Base-by-base conservation (phyloP, 805 yeast species). In the Candida glaebosa region DNA sequence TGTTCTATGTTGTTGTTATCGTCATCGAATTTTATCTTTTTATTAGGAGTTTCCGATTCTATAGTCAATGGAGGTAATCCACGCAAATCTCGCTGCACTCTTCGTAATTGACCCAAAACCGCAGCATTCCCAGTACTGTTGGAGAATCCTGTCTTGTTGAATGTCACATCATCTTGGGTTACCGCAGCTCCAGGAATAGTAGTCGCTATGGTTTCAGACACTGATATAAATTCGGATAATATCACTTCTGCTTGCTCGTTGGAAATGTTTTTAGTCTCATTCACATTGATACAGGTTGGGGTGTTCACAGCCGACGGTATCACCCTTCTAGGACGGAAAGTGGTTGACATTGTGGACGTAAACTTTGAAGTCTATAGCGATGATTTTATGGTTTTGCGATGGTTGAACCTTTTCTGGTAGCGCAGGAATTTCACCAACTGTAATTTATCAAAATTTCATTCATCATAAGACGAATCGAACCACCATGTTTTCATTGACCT, bases 61-160 rank as follows among this genome's bases (percentile, higher is more conserved):
- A 18, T 8, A 15, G 32, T 31, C 31, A 62, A 52, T 28, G 95
- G 95, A 7, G 95, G 91, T 43, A 87, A 71, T 1, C 95, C 95
- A 50, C 88, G 71, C 49, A 86, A 75, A 48, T 84, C 87, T 63
- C 95, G 75, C 56, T 83, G 91, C 31, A 85, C 68, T 57, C 95
- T 74, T 52, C 71, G 75, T 52, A 87, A 68, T 65, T 86, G 95
- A 43, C 85, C 70, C 46, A 69, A 52, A 15, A 75, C 68, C 19
- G 77, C 70, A 56, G 52, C 46, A 45, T 53, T 58, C 2, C 69
- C 67, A 4, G 59, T 48, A 14, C 49, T 48, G 26, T 56, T 58
- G 20, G 67, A 58, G 46, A 67, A 54, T 1, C 72, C 71, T 2
- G 63, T 60, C 19, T 41, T 49, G 12, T 63, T 53, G 30, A 61